Conservation (phyloP, 352 stramenopile genomes). For the Elongisporangium anandrum region DNA sequence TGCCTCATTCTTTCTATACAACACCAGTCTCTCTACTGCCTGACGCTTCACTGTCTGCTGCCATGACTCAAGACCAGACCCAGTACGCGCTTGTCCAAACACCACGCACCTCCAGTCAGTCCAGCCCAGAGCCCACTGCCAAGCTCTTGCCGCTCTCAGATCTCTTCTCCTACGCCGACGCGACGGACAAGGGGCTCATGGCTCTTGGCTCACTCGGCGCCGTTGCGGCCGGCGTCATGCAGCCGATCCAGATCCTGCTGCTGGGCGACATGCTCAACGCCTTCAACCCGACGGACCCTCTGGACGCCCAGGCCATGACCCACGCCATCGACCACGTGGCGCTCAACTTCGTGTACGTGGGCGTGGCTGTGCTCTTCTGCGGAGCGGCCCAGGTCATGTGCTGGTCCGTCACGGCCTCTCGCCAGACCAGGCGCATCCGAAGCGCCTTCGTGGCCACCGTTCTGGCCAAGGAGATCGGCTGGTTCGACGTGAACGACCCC, state of each 20-base stretch:
- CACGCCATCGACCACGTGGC: conserved; percentile 26
- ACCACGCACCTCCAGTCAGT: not conserved
- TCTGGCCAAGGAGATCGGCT: conserved; percentile 37
- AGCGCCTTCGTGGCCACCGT: conserved; percentile 32
- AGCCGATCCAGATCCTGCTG: conserved; percentile 68
- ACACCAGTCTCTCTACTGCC: not conserved
- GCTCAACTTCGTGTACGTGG: conserved; percentile 30
- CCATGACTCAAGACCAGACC: not conserved
- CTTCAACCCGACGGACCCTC: conserved; percentile 40
- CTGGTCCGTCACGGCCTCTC: conserved; percentile 42
- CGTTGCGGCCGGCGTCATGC: conserved; percentile 33
- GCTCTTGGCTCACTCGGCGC: conserved; percentile 35
- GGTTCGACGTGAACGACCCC: conserved; percentile 49
- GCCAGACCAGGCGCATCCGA: conserved; percentile 39
- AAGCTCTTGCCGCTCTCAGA: conserved; percentile 35
- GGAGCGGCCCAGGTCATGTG: conserved; percentile 41
- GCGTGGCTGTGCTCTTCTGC: conserved; percentile 12
- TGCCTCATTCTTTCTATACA: not conserved
- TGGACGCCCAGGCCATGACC: conserved; percentile 12
- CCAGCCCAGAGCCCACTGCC: not conserved
- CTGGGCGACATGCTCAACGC: conserved; percentile 71
- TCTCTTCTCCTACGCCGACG: conserved; percentile 57
- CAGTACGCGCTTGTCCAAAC: not conserved
- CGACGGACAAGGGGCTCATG: conserved; percentile 54
- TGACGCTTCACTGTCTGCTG: not conserved